Conservation (phyloP, 768 basidiomycete genomes). For the Hypholoma sublateritium region DNA sequence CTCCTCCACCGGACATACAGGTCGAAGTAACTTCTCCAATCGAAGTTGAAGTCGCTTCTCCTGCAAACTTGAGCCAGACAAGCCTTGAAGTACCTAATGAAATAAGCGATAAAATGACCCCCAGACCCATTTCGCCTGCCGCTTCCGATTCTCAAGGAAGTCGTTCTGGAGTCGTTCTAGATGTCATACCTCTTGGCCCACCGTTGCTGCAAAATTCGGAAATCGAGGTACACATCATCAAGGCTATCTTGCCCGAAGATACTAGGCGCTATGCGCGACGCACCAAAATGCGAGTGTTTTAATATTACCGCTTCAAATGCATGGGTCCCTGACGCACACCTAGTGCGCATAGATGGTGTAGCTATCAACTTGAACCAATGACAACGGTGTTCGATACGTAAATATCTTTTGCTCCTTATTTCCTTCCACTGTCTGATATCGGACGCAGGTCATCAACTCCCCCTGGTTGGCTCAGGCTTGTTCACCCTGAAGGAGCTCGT, state of each 20-base stretch:
- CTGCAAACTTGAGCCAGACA: no score
- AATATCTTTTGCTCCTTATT: not conserved
- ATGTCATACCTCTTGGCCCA: no score
- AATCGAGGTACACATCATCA: not conserved
- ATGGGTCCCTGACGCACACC: not conserved
- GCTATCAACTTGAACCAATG: conserved; percentile 7
- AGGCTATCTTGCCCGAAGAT: conserved; percentile 20
- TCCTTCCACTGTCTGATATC: not conserved
- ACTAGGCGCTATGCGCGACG: conserved; percentile 19
- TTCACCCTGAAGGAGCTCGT: conserved; percentile 62
- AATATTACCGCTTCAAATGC: not conserved
- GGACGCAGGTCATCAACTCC: conserved; percentile 19
- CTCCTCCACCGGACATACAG: no score
- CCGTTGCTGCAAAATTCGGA: not conserved
- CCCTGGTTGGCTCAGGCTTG: conserved; percentile 43
- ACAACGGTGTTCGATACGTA: conserved; percentile 11
- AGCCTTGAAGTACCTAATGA: no score
- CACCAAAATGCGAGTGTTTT: conserved; percentile 19
- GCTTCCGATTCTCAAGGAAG: no score
- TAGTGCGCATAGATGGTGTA: conserved; percentile 3
- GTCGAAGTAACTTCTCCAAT: not conserved
- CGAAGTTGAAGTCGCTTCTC: no score
- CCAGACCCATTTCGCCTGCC: no score
- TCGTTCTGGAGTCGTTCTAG: no score
- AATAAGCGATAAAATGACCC: no score